Evolutionary conservation across 2,329 filamentous ascomycete species (phyloP), one percentile per base, ranked within the genome.

Genomic region (Trichoderma guizhouense): DNA sequence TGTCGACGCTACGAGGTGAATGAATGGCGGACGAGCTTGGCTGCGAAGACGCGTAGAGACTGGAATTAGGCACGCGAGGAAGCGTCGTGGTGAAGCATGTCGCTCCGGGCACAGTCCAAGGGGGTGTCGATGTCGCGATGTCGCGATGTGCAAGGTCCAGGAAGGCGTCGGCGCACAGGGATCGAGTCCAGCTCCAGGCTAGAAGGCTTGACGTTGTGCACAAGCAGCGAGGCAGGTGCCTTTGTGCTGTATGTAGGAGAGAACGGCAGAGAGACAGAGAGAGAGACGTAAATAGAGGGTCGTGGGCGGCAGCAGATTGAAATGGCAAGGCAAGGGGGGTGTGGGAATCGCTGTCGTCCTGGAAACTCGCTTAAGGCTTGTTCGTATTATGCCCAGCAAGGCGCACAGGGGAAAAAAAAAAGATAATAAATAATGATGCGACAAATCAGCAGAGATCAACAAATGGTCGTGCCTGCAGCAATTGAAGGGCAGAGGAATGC

Each of bases 331-430:
- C 67, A 69, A 53, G 43, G 67, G 65, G 67, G 55, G 53, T 57
- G 55, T 68, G 53, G 60, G 61, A 57, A 58, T 58, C 61, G 60
- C 28, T 32, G 68, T 71, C 60, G 68, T 71, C 68, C 43, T 32
- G 68, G 60, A 55, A 58, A 71, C 68, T 71, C 60, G 68, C 60
- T 58, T 64, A 57, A 64, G 60, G 60, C 34, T 55, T 34, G 60
- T 63, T 63, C 58, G 60, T 63, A 57, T 63, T 71, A 55, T 71
- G 24, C 63, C 68, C 60, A 64, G 61, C 64, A 39, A 39, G 14
- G 34, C 18, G 34, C 34, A 30, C 21, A n/a, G 65, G 26, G 18
- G 34, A 60, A 3, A 18, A 26, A 9, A 28, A 9, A 32, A 14
- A 32, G 8, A n/a, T n/a, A 21, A 32, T 30, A 43, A 32, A 32